Percentiles rank a stretch among this genome's conserved stretches.
Evolutionary conservation across 2,329 filamentous ascomycete species (phyloP).

Genomic region (Exutisphaerella laricina): DNA sequence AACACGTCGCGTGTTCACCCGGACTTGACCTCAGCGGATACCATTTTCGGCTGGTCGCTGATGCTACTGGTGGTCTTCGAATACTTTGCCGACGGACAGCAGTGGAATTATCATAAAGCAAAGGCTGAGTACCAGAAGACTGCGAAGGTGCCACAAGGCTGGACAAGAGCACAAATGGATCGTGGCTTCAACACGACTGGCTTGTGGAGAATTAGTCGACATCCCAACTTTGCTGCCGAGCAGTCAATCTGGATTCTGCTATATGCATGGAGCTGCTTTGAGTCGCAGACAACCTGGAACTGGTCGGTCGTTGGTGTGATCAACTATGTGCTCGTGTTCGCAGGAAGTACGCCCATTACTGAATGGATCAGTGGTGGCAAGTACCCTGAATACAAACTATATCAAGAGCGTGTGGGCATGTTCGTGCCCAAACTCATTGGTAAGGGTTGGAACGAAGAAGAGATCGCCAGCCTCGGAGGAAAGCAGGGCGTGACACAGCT

Average conservation of each 20-base stretch:
- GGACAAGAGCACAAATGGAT: conserved; percentile 67
- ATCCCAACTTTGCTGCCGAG: conserved; percentile 93
- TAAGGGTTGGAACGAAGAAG: conserved; percentile 31
- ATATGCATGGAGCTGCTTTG: conserved; percentile 81
- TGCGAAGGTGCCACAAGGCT: conserved; percentile 59
- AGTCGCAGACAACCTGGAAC: conserved; percentile 64
- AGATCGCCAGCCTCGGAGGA: conserved; percentile 18
- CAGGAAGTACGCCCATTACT: conserved; percentile 81
- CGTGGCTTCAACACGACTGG: conserved; percentile 82
- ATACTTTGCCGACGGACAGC: conserved; percentile 82
- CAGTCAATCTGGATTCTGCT: conserved; percentile 83
- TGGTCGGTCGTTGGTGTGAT: conserved; percentile 71
- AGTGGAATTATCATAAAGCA: conserved; percentile 82
- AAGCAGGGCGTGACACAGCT: conserved; percentile 3
- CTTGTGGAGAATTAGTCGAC: conserved; percentile 80
- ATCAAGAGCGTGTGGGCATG: conserved; percentile 75
- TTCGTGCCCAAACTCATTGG: conserved; percentile 61
- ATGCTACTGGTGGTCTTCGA: conserved; percentile 59
- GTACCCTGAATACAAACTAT: conserved; percentile 81
- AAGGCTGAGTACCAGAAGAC: conserved; percentile 70
- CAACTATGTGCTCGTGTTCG: conserved; percentile 73
- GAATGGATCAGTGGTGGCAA: conserved; percentile 75
- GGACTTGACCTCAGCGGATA: conserved; percentile 48
- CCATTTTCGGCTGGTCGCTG: conserved; percentile 51
- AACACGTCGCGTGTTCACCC: conserved; percentile 59